phyloP scores from a whole-genome alignment of 2,329 filamentous ascomycete species.

The Sporothrix brasiliensis region DNA sequence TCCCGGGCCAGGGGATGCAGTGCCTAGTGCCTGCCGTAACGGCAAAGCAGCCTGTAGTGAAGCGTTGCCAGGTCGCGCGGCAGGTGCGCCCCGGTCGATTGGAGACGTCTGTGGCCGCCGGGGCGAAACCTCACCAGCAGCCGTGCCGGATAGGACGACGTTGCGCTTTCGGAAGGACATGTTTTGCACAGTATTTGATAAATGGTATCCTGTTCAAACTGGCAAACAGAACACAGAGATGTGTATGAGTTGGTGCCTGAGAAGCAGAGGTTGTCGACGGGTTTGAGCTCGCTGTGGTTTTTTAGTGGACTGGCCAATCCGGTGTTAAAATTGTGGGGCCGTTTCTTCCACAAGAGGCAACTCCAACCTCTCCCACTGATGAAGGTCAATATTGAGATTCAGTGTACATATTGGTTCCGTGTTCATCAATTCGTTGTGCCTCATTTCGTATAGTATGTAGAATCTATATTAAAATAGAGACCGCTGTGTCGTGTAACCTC shows the following conservation, averaged over 20 bases:
- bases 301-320: constrained; percentile 2
- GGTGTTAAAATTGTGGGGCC: constrained; percentile 23
- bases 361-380: neutral
- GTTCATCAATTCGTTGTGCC: neutral
- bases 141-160: constrained; percentile 52
- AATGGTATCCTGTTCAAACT: neutral
- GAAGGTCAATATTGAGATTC: neutral
- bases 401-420: neutral
- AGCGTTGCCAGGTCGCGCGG: constrained; percentile 8
- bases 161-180: constrained; percentile 63
- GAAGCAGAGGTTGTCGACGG: neutral
- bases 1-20: neutral
- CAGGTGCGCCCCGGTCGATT: neutral
- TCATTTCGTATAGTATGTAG: too few relatives aligned
- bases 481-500: too few relatives aligned
- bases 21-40: neutral
- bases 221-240: neutral
- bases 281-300: constrained; percentile 10
- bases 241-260: constrained; percentile 6
- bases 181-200: neutral
- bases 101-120: constrained; percentile 10
- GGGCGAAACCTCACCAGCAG: constrained; percentile 28
- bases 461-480: too few relatives aligned
- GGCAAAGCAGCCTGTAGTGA: constrained; percentile 8
- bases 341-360: constrained; percentile 7